Conservation (phyloP, 2,329 filamentous ascomycete species). For the Aspergillus proliferans region DNA sequence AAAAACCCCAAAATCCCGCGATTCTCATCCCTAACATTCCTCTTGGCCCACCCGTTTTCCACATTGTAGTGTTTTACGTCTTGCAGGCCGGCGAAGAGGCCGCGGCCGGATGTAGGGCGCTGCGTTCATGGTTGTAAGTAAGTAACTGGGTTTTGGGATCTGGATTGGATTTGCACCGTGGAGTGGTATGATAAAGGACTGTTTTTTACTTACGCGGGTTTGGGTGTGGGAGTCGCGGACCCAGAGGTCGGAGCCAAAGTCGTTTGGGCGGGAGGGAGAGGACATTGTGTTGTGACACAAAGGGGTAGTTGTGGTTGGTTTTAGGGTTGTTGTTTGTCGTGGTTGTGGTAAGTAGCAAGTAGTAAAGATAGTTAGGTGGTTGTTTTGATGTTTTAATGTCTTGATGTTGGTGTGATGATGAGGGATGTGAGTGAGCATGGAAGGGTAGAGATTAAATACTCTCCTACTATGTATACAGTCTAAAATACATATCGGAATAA, state of each 20-base stretch:
- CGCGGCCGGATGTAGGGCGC: slow-evolving; percentile 29
- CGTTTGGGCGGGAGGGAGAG: slow-evolving; percentile 16
- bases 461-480: too few relatives aligned
- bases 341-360: too few relatives aligned
- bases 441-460: too few relatives aligned
- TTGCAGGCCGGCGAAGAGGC: slow-evolving; percentile 34
- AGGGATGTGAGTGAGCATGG: too few relatives aligned
- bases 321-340: too few relatives aligned
- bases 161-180: too few relatives aligned
- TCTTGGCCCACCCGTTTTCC: slow-evolving; percentile 30
- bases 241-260: slow-evolving; percentile 34
- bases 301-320: too few relatives aligned
- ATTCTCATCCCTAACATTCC: slow-evolving; percentile 12
- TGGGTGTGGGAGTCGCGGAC: slow-evolving; percentile 13
- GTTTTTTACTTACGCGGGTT: neutral
- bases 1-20: neutral
- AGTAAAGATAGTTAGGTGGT: neutral
- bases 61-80: slow-evolving; percentile 35
- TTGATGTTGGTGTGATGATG: neutral
- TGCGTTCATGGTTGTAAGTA: slow-evolving; percentile 3
- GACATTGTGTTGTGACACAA: too few relatives aligned
- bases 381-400: neutral
- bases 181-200: too few relatives aligned
- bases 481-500: too few relatives aligned
- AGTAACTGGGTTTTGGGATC: too few relatives aligned